Base-by-base conservation (phyloP, 23 red algal species). In the Gracilaria vermiculophylla region DNA sequence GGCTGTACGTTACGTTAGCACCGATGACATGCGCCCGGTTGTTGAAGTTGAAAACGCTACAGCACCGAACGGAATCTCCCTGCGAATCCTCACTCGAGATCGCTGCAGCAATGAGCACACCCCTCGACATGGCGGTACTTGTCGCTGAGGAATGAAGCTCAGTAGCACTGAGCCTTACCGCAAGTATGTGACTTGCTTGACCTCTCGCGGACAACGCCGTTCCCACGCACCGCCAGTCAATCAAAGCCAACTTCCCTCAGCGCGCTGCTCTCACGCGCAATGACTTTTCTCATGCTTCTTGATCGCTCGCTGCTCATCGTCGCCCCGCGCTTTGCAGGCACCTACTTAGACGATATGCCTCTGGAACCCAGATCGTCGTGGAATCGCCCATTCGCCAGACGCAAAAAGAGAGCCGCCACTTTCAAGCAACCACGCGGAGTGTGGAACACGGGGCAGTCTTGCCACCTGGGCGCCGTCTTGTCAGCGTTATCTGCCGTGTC, bases 361-460 rank as follows among this genome's bases (percentile, higher is more conserved):
- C 28, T 73, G 42, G 39, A 42, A 36, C 25, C 36, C 19, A 15
- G 11, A 24, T 45, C 67, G 3, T 31, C 29, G 5, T 35, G 29
- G 28, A 64, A 35, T 16, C 67, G 40, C 20, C 25, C 19, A 27
- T 37, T 40, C 14, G 20, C 1, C 32, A 0, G n/a, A 29, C 67
- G 67, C 16, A 28, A 24, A 5, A 2, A 32, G n/a, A 44, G 42
- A 73, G 23, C 2, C n/a, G n/a, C 1, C 20, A 3, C 36, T 3
- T 24, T 28, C 17, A 73, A 73, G 17, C 66, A 70, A 41, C 83
- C 83, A 21, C 69, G 69, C 33, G 83, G 83, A 3, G n/a, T 88
- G 9, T 88, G 83, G 83, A 88, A 88, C 83, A 76, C n/a, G 8
- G 83, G 69, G 42, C 69, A 88, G 50, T 88, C 83, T 16, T 88